These are phyloP conservation scores for Bacterosira constricta DNA, from an alignment of 108 stramenopile genomes.

Conservation along the genomic window DNA sequence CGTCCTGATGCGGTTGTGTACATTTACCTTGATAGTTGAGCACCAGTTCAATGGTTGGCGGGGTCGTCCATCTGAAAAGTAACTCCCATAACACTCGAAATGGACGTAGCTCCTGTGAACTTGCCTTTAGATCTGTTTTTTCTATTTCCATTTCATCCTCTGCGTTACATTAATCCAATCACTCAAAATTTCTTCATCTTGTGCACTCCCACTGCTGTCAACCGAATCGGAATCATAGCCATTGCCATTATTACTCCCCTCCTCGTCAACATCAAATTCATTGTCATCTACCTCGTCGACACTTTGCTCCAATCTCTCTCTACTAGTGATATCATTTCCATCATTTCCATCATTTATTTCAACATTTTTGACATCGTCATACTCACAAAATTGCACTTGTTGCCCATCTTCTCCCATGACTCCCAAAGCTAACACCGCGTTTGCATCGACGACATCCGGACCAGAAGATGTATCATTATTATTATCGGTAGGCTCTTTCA, in stretches of 20 bases:
- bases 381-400: constrained; percentile 22
- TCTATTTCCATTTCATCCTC: background rate
- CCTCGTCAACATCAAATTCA: background rate
- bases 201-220: constrained; percentile 5
- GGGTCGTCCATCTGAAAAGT: constrained; percentile 35
- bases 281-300: constrained; percentile 3
- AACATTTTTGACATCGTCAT: background rate
- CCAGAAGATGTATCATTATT: background rate
- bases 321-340: constrained; percentile 3
- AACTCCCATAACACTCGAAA: constrained; percentile 44
- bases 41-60: constrained; percentile 19
- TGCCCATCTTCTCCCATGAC: constrained; percentile 8
- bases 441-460: background rate
- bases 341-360: background rate
- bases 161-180: constrained; percentile 4
- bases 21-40: constrained; percentile 7
- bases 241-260: background rate
- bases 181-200: constrained; percentile 29
- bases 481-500: background rate
- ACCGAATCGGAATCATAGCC: background rate
- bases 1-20: background rate
- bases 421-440: background rate
- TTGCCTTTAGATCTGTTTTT: too few relatives aligned
- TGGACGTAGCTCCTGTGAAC: constrained; percentile 13
- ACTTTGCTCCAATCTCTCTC: constrained; percentile 10